Evolutionary conservation across 176 grass and related monocot genomes (phyloP), one percentile per base, ranked within the genome.

Genomic region (Phoenix roebelenii): DNA sequence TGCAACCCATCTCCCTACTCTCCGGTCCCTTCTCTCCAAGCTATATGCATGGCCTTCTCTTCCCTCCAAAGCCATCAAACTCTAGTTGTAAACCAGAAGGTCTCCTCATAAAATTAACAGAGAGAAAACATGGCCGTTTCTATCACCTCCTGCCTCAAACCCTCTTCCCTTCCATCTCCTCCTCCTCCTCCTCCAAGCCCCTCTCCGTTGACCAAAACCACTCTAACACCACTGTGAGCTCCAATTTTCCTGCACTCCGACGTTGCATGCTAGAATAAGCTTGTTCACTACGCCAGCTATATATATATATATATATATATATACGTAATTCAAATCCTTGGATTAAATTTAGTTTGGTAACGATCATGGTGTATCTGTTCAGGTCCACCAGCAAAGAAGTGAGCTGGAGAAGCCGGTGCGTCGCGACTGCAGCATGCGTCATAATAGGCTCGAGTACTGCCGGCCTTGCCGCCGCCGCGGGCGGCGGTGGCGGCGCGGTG

Each of bases 81-180:
- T 14, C 0, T 12, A 44, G 35, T 12, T 44, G 2, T 12, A 44
- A 44, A 44, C 9, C 35, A 3, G 2, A 44, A 44, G 35, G 9
- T 12, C 35, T 44, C 35, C 35, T 12, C 35, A 14, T 10, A 9
- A 44, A 44, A 44, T 44, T 44, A 29, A 70, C 0, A 3, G 48
- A 71, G 4, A 58, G 15, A 54, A 5, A 9, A 0, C 18, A 83
- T 95, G 85, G 79, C 76, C 30, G 23, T 62, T 3, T 71, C 81
- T 9, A 64, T 91, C 76, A 83, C 58, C 50, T 91, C 77, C 69
- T 83, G 80, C 56, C 67, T 76, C 18, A 73, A 80, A 56, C 63
- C 18, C 20, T 70, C 72, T 71, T 49, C 66, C 51, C 69, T 78
- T 54, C 65, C 75, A 1, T 15, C 60, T 24, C 56, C 60, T 52